Conservation (phyloP, 805 yeast genomes). For the Metschnikowia henanensis region DNA sequence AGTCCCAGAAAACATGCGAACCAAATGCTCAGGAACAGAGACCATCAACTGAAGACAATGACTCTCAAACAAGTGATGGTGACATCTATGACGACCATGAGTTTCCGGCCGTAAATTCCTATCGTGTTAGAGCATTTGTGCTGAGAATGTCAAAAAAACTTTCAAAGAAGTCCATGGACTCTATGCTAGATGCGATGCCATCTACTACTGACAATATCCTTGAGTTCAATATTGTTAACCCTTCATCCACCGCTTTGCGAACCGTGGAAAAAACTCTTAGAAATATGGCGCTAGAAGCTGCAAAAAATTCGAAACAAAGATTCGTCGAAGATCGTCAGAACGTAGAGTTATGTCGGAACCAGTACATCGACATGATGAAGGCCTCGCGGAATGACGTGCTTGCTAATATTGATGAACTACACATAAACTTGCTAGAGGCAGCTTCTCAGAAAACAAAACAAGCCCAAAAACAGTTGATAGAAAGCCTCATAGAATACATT, state of each 20-base stretch:
- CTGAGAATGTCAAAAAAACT: neutral
- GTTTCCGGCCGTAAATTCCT: neutral
- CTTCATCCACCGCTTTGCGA: neutral
- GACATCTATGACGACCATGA: neutral
- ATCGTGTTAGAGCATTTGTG: neutral
- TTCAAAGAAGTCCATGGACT: neutral
- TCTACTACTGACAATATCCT: neutral
- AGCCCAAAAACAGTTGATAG: neutral
- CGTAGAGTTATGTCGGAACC: neutral
- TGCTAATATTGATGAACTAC: neutral
- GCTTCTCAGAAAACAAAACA: neutral
- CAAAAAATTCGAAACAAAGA: neutral
- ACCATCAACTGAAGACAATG: too few species aligned
- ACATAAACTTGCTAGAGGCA: neutral
- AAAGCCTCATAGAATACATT: neutral
- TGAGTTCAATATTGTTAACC: neutral
- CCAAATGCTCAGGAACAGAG: too few species aligned
- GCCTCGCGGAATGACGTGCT: neutral
- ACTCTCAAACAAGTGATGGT: too few species aligned
- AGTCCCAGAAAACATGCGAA: too few species aligned
- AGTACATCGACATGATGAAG: neutral
- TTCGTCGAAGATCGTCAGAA: neutral
- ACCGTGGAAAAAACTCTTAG: neutral
- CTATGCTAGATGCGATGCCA: constrained; percentile 2
- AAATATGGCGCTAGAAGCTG: neutral